phyloP scores from a whole-genome alignment of 164 flowering plant genomes.

The Paratinospora sagittata region DNA sequence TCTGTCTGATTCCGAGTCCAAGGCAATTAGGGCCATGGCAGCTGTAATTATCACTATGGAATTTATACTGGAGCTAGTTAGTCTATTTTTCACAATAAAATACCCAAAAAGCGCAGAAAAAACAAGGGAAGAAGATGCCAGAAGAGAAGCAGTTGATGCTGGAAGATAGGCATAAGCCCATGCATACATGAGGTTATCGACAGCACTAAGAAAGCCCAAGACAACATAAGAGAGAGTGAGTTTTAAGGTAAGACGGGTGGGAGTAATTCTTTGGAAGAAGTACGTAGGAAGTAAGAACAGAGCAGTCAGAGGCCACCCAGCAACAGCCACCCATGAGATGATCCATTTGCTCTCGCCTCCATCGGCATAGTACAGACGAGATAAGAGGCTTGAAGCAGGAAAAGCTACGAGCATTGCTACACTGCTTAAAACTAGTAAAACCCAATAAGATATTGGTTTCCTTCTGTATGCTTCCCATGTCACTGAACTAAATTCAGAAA shows the following conservation, averaged over 20 bases:
- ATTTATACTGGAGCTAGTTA: conserved; percentile 54
- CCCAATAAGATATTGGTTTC: conserved; percentile 69
- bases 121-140: conserved; percentile 71
- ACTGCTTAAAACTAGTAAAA: conserved; percentile 52
- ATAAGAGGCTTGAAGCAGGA: conserved; percentile 82
- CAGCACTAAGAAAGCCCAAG: conserved; percentile 81
- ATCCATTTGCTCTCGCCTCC: conserved; percentile 96
- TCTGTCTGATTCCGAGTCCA: conserved; percentile 80
- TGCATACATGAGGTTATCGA: conserved; percentile 84
- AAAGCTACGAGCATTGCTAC: conserved; percentile 82
- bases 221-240: conserved; percentile 52
- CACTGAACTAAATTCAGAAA: conserved; percentile 22
- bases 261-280: conserved; percentile 29
- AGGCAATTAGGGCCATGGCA: conserved; percentile 69
- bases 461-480: conserved; percentile 37
- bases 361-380: conserved; percentile 68
- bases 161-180: conserved; percentile 91
- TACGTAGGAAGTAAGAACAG: conserved; percentile 53
- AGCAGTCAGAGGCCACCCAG: conserved; percentile 82
- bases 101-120: conserved; percentile 79
- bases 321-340: conserved; percentile 92
- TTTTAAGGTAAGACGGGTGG: conserved; percentile 50
- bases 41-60: conserved; percentile 69
- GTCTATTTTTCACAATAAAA: conserved; percentile 56
- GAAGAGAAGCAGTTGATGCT: conserved; percentile 82